Evolutionary conservation across 2,329 filamentous ascomycete genomes (phyloP), one percentile per base, ranked within the genome.

Genomic region (Sporothrix humicola): DNA sequence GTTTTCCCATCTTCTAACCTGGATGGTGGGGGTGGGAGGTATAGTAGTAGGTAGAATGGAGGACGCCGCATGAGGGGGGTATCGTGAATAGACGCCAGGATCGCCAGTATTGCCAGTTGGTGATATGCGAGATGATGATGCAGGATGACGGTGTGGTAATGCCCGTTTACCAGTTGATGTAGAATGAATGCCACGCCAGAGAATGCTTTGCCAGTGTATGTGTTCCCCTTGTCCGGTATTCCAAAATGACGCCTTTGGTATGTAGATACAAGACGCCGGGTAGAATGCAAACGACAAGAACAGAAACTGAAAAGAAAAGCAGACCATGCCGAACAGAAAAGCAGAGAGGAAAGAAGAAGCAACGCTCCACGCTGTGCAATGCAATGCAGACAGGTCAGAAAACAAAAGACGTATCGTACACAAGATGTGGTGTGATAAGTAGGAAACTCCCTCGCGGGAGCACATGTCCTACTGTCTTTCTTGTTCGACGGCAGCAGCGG

Each of bases 401-500:
- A 48, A 44, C 13, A 31, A 68, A 37, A 54, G 23, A 52, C 23
- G 13, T 68, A 68, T 54, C 66, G 48, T 69, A 56, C 65, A 68
- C 65, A 52, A 23, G 17, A 31, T 26, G 26, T 42, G n/a, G 58
- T 37, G 31, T 37, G 31, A 37, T 37, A 37, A 37, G 7, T 37
- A 37, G 31, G 7, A 37, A 7, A 37, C 31, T 48, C 1, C 15
- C 20, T 48, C 15, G 42, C 13, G 17, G 37, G n/a, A 8, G 20
- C 5, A 26, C 48, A n/a, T 9, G 31, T 63, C 17, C 70, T 72
- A 72, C 65, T 56, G 58, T 56, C 70, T 72, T 50, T 66, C 37
- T 31, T 50, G 50, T 20, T 58, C 61, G 37, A 17, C 48, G 26
- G 37, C 63, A 20, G 37, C 61, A 20, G 37, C 61, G 12, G 52